Conservation (phyloP, 371 early-diverging fungal genomes). For the Coemansia sp. region DNA sequence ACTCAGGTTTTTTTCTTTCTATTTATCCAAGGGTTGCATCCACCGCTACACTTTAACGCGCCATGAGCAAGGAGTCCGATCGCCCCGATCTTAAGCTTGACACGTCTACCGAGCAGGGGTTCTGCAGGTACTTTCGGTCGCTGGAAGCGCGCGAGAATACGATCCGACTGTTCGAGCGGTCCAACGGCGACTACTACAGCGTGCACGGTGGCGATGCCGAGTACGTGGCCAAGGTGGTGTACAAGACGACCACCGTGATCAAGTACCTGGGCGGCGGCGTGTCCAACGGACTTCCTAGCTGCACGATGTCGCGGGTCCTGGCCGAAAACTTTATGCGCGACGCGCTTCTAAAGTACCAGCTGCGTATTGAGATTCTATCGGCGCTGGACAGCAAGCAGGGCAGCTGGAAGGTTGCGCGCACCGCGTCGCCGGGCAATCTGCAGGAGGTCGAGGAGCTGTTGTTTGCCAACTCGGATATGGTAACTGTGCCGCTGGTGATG, state of each 20-base stretch:
- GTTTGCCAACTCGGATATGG: constrained; percentile 69
- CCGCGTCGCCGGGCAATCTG: constrained; percentile 92
- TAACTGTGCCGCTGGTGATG: constrained; percentile 78
- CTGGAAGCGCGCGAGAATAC: constrained; percentile 39
- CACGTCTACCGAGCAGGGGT: constrained; percentile 33
- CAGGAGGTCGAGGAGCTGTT: constrained; percentile 87
- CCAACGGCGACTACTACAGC: constrained; percentile 61
- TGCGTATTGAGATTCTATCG: constrained; percentile 87
- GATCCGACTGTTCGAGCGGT: constrained; percentile 46
- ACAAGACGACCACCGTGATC: constrained; percentile 86
- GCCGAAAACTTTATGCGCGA: constrained; percentile 79
- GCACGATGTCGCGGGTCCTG: constrained; percentile 71
- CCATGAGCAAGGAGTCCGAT: constrained; percentile 27
- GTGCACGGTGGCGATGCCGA: constrained; percentile 89
- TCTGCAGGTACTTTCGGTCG: constrained; percentile 29
- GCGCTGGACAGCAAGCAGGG: constrained; percentile 46
- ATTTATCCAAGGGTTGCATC: not conserved
- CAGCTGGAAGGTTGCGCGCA: constrained; percentile 56
- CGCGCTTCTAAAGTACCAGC: constrained; percentile 69
- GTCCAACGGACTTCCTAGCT: constrained; percentile 65
- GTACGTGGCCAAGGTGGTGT: constrained; percentile 78
- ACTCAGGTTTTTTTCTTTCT: not conserved
- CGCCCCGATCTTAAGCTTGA: constrained; percentile 36
- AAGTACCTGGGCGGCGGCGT: constrained; percentile 78
- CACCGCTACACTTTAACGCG: not conserved